Conservation (phyloP, 2,329 filamentous ascomycete species). For the Cercospora beticola region DNA sequence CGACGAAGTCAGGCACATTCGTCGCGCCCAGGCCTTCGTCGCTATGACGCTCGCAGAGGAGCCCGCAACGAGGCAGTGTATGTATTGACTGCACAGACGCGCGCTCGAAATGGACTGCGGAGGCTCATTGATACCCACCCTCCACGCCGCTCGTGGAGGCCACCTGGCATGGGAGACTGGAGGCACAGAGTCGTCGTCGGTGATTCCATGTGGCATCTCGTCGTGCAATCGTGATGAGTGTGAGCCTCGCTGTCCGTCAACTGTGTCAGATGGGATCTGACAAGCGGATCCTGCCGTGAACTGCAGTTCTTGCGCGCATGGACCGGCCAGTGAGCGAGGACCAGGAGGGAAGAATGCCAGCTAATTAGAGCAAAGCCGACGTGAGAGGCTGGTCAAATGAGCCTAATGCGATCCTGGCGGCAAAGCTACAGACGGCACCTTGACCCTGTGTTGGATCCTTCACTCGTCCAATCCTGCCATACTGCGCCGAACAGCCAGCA, state of each 20-base stretch:
- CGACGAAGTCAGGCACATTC: not conserved
- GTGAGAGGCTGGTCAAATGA: slow-evolving; percentile 5
- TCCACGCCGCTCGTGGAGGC: not conserved
- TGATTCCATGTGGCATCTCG: not conserved
- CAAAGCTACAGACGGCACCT: slow-evolving; percentile 4
- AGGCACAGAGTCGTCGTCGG: not conserved
- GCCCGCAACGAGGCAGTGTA: slow-evolving; percentile 5
- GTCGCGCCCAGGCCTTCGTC: not conserved
- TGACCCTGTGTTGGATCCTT: slow-evolving; percentile 12
- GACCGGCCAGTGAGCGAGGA: slow-evolving; percentile 2
- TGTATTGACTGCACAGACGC: not conserved
- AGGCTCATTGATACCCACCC: not conserved
- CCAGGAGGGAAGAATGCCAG: slow-evolving; percentile 5
- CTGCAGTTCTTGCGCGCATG: slow-evolving; percentile 9
- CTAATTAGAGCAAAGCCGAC: slow-evolving; percentile 10
- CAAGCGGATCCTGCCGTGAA: slow-evolving; percentile 7
- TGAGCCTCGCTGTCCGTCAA: not conserved
- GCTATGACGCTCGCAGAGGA: not conserved
- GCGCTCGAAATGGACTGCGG: not conserved
- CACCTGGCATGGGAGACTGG: not conserved
- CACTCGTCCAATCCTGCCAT: slow-evolving; percentile 8
- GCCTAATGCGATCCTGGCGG: slow-evolving; percentile 16
- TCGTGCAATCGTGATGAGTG: not conserved
- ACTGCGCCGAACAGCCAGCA: slow-evolving; percentile 3
- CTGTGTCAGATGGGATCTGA: slow-evolving; percentile 5